Percentiles rank a stretch among this genome's conserved stretches.
Conservation (phyloP, 176 grass and related monocot genomes). For the Stipa capillata region DNA sequence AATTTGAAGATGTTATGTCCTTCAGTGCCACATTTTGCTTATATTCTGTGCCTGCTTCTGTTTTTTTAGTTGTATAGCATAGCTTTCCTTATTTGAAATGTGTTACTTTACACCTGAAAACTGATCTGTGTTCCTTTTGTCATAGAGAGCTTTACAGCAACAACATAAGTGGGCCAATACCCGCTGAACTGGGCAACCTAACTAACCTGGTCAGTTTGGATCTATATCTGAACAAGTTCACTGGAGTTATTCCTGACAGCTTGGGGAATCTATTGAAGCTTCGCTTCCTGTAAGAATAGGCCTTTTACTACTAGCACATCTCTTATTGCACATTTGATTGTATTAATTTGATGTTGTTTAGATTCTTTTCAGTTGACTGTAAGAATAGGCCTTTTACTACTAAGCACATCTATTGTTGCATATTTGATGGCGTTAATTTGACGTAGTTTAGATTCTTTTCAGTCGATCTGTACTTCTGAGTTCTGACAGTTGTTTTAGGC, state of each 20-base stretch:
- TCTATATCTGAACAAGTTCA: conserved; percentile 67
- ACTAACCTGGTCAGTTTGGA: conserved; percentile 82
- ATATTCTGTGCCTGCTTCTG: background rate
- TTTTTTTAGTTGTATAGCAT: background rate
- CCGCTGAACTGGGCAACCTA: conserved; percentile 69
- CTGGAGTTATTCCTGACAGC: conserved; percentile 41
- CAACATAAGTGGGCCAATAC: conserved; percentile 63
- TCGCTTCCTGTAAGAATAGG: conserved; percentile 65
- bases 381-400: conserved; percentile 16
- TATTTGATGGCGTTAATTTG: background rate
- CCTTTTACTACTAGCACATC: background rate
- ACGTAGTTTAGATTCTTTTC: conserved; percentile 1
- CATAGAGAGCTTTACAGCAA: conserved; percentile 81
- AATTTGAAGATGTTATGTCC: background rate
- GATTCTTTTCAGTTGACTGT: conserved; percentile 26
- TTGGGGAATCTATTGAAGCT: conserved; percentile 60
- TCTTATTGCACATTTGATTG: background rate
- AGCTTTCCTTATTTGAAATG: background rate
- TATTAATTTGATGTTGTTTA: conserved; percentile 9
- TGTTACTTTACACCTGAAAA: background rate
- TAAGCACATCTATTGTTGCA: background rate
- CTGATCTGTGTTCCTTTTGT: conserved; percentile 17
- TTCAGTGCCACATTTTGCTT: background rate
- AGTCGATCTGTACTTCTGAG: background rate
- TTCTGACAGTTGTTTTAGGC: background rate